Base-by-base conservation (phyloP, 305 asterid species). In the Andrographis paniculata region DNA sequence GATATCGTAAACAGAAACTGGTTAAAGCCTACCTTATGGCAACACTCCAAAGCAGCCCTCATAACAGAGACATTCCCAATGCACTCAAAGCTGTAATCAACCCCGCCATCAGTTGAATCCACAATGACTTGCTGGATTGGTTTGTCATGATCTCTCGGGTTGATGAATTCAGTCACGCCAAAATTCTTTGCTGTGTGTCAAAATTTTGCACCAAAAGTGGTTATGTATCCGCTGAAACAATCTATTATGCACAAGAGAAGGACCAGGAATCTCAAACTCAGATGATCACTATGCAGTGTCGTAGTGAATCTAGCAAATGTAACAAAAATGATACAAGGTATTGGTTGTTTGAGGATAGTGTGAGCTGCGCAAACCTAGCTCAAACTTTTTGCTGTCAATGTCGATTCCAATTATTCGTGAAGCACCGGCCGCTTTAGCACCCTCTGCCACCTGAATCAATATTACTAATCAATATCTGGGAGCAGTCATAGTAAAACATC, bases 361-460 rank as follows among this genome's bases (percentile, higher is more conserved):
- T n/a, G n/a, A n/a, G n/a, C n/a, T n/a, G 13, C 50, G 17, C 20
- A 31, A 61, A 87, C 96, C 99, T 57, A 10, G 53, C 50, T 87
- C 96, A 20, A 65, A 92, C 79, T 92, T 92, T 45, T 78, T 84
- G 69, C 62, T 71, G 65, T 92, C 97, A 65, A 92, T 81, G 62
- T 92, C 99, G 18, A 92, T 76, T 56, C 99, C 97, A 65, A 92
- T 92, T 48, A 92, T 58, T 53, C 97, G 77, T 38, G 99, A 82
- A 50, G 99, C 97, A 48, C 99, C 99, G 67, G 97, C 94, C 65
- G 94, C 63, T 70, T 87, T 92, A 50, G 99, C 97, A 70, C 99
- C 99, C 78, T 92, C 97, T 4, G 99, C 99, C 63, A 92, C 99
- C 96, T 92, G 74, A 48, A 49, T 28, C 33, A 47, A 45, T 65